These are phyloP conservation scores for Tardiomyces blankii DNA, from an alignment of 1,139 yeast genomes.

Conservation along the genomic window DNA sequence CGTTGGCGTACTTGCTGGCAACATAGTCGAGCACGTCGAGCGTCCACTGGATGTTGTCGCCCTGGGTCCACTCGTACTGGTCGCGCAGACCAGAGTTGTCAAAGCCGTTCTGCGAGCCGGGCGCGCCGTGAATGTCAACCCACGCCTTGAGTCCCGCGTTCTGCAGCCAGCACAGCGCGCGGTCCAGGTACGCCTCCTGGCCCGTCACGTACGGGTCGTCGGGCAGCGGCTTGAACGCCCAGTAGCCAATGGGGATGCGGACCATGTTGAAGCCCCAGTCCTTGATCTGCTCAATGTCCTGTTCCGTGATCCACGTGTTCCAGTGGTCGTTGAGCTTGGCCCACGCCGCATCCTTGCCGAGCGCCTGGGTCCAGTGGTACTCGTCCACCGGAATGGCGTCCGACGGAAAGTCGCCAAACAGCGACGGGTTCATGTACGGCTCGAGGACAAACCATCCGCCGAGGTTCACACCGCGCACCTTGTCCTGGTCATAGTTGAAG, in stretches of 20 bases:
- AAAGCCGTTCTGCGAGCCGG: constrained; percentile 96
- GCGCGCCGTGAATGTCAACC: constrained; percentile 92
- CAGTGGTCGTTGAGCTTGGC: constrained; percentile 56
- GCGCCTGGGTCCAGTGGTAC: constrained; percentile 49
- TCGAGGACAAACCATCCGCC: constrained; percentile 94
- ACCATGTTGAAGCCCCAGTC: constrained; percentile 70
- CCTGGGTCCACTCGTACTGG: constrained; percentile 28
- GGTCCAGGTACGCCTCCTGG: constrained; percentile 59
- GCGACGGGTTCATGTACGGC: constrained; percentile 68
- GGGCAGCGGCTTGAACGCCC: constrained; percentile 67
- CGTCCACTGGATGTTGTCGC: constrained; percentile 42
- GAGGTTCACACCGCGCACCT: constrained; percentile 66
- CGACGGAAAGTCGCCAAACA: constrained; percentile 45
- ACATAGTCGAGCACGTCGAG: constrained; percentile 35
- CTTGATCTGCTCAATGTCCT: constrained; percentile 52
- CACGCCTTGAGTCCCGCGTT: constrained; percentile 58
- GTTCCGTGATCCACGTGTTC: constrained; percentile 66
- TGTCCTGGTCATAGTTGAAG: constrained; percentile 40
- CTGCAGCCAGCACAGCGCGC: constrained; percentile 69
- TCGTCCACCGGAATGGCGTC: constrained; percentile 69
- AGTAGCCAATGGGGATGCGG: constrained; percentile 88
- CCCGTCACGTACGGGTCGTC: constrained; percentile 87
- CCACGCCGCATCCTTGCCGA: constrained; percentile 53
- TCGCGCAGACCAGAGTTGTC: constrained; percentile 91
- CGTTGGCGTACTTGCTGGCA: constrained; percentile 54